Evolutionary conservation across 495 filamentous ascomycete genomes (phyloP).

Genomic region (Lindgomyces ingoldianus): DNA sequence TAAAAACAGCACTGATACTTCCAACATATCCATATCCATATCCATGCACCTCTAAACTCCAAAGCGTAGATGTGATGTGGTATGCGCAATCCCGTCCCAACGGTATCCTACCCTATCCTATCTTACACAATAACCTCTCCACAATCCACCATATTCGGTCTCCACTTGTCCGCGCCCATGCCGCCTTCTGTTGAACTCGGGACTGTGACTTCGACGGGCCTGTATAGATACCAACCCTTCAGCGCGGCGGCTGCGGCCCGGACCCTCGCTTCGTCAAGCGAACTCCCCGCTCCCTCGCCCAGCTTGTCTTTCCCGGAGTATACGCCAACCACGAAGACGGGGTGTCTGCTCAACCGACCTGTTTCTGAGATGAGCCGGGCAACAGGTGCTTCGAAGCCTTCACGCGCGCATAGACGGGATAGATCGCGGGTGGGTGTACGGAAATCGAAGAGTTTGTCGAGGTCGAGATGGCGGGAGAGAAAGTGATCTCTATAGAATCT

Average conservation of each 20-base stretch:
- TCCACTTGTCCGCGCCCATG: slow-evolving; percentile 59
- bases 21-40: too few species aligned
- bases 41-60: slow-evolving; percentile 3
- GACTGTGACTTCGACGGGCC: slow-evolving; percentile 67
- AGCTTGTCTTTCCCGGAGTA: slow-evolving; percentile 85
- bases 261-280: slow-evolving; percentile 71
- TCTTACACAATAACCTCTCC: slow-evolving; percentile 82
- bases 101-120: background rate
- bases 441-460: slow-evolving; percentile 79
- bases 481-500: slow-evolving; percentile 81
- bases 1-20: background rate
- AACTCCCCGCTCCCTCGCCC: slow-evolving; percentile 77
- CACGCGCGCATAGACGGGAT: slow-evolving; percentile 73
- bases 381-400: slow-evolving; percentile 84
- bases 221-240: slow-evolving; percentile 95
- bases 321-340: slow-evolving; percentile 94
- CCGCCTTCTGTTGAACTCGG: slow-evolving; percentile 77
- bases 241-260: slow-evolving; percentile 80
- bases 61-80: slow-evolving; percentile 6
- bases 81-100: background rate
- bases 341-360: slow-evolving; percentile 74
- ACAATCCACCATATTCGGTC: slow-evolving; percentile 80
- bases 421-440: slow-evolving; percentile 79
- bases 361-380: slow-evolving; percentile 87
- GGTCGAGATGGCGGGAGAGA: slow-evolving; percentile 73